Percentiles rank a stretch among this genome's conserved stretches.
Evolutionary conservation across 2,329 filamentous ascomycete genomes (phyloP).

Genomic region (Trichophyton schoenleinii): DNA sequence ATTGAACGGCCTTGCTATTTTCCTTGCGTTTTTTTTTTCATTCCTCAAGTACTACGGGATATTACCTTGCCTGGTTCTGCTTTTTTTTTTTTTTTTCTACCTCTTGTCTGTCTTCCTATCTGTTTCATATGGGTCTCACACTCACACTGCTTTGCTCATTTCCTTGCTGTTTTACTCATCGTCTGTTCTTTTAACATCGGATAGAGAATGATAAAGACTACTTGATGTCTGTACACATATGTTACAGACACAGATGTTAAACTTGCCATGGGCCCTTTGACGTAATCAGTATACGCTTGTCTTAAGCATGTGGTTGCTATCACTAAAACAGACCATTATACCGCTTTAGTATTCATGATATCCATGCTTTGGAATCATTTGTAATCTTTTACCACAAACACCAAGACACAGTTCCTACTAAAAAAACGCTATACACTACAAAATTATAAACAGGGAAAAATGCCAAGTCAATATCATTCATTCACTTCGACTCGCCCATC

Average conservation of each 20-base stretch:
- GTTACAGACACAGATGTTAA: neutral
- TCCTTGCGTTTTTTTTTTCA: no score
- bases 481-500: constrained; percentile 13
- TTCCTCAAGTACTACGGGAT: no score
- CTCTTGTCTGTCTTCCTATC: neutral
- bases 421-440: neutral
- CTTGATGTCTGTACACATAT: neutral
- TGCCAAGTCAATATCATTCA: neutral
- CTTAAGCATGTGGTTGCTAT: no score
- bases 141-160: neutral
- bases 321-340: no score
- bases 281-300: no score
- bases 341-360: no score
- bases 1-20: neutral
- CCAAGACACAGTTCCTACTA: neutral
- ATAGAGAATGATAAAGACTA: constrained; percentile 1
- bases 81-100: neutral
- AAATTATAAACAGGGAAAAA: neutral
- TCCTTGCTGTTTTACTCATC: neutral
- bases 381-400: neutral
- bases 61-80: neutral
- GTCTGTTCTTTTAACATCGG: neutral
- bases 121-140: neutral
- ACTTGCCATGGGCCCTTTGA: neutral
- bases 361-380: no score